Percentiles rank a stretch among this genome's conserved stretches.
These are phyloP conservation scores for Dendrobium catenatum DNA, from an alignment of 106 monocot genomes.

Conservation along the genomic window DNA sequence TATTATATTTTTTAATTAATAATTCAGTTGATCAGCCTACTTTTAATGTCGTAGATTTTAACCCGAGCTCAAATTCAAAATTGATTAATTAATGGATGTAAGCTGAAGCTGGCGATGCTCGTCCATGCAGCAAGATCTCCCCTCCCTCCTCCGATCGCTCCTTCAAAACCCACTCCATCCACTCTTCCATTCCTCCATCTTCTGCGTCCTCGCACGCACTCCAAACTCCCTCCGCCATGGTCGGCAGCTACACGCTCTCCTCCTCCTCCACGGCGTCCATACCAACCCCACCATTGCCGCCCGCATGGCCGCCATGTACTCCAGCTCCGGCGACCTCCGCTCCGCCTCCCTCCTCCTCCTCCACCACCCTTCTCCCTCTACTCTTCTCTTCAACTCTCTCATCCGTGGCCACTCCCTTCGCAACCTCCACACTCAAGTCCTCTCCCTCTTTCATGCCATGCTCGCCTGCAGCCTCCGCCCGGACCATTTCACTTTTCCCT, in stretches of 20 bases:
- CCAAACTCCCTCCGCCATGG: constrained; percentile 13
- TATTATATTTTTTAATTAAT: too few relatives aligned
- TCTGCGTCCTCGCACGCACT: constrained; percentile 14
- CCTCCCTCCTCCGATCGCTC: constrained; percentile 6
- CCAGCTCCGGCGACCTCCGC: constrained; percentile 23
- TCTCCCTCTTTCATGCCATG: constrained; percentile 30
- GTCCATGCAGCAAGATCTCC: constrained; percentile 9
- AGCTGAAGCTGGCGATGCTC: too few relatives aligned
- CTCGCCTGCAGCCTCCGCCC: constrained; percentile 19
- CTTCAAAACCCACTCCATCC: neutral
- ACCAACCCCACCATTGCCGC: constrained; percentile 11
- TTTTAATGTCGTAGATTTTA: too few relatives aligned
- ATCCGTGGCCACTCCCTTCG: constrained; percentile 35
- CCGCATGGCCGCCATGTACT: constrained; percentile 19
- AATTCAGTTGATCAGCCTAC: too few relatives aligned
- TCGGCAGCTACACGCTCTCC: constrained; percentile 31
- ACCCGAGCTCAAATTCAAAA: too few relatives aligned
- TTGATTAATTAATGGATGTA: too few relatives aligned
- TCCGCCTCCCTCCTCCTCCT: constrained; percentile 17
- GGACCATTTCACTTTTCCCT: constrained; percentile 68
- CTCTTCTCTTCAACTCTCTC: constrained; percentile 35
- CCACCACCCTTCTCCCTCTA: constrained; percentile 5
- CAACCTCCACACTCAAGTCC: constrained; percentile 10
- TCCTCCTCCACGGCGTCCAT: constrained; percentile 17
- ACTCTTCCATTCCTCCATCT: constrained; percentile 5